Conservation (phyloP, 1,284 basidiomycete genomes). For the Ustilago nuda region DNA sequence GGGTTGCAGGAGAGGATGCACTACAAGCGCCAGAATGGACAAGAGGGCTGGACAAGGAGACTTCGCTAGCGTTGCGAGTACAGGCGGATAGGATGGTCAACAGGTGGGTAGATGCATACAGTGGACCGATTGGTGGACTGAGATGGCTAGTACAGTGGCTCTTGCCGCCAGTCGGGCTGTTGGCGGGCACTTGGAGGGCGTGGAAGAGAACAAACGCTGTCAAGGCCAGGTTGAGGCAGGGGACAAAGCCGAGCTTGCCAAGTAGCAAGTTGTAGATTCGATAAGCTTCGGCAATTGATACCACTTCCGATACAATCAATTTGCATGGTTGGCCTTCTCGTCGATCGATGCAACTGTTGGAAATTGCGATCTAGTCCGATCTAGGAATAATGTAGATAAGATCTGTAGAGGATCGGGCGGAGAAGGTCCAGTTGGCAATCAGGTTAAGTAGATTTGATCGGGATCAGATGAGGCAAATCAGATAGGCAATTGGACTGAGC, state of each 20-base stretch:
- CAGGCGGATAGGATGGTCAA: slow-evolving; percentile 79
- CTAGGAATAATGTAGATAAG: too few relatives aligned
- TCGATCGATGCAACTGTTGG: too few relatives aligned
- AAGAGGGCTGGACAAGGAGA: slow-evolving; percentile 19
- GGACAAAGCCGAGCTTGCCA: slow-evolving; percentile 16
- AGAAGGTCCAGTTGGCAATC: too few relatives aligned
- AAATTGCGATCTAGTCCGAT: too few relatives aligned
- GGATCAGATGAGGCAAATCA: too few relatives aligned
- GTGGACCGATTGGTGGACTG: slow-evolving; percentile 74
- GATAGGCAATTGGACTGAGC: too few relatives aligned
- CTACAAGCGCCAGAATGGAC: slow-evolving; percentile 25
- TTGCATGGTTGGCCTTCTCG: too few relatives aligned
- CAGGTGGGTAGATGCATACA: slow-evolving; percentile 70
- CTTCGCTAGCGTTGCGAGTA: slow-evolving; percentile 68
- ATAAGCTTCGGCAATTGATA: background rate
- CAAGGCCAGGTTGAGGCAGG: slow-evolving; percentile 22
- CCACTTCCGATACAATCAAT: background rate
- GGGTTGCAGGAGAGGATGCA: background rate
- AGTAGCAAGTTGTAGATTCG: slow-evolving; percentile 27
- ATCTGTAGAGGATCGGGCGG: too few relatives aligned
- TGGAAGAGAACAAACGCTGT: slow-evolving; percentile 24
- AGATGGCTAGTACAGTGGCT: slow-evolving; percentile 81
- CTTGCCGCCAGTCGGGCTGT: slow-evolving; percentile 79
- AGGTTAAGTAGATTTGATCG: too few relatives aligned
- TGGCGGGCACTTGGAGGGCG: slow-evolving; percentile 66